These are phyloP conservation scores for Magnusiomyces tetraspermus DNA, from an alignment of 1,139 yeast genomes.

Conservation along the genomic window DNA sequence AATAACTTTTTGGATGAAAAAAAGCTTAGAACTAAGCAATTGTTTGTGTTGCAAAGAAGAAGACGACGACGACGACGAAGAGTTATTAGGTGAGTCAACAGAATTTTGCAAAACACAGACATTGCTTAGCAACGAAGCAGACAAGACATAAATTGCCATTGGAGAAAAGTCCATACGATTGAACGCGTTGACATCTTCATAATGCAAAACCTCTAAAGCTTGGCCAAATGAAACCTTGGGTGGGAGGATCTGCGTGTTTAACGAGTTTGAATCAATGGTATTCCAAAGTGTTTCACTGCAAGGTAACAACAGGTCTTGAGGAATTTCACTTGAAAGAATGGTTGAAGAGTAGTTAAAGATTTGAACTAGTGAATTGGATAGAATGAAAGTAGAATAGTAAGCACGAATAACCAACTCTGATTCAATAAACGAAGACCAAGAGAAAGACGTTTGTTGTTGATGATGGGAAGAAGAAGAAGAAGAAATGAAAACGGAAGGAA, in stretches of 20 bases:
- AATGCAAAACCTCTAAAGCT: neutral
- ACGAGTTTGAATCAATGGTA: constrained; percentile 9
- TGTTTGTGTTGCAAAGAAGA: neutral
- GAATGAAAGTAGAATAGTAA: constrained; percentile 26
- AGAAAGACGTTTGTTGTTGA: constrained; percentile 14
- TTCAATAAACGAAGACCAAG: constrained; percentile 11
- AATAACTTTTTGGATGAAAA: neutral
- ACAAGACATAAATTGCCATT: constrained; percentile 10
- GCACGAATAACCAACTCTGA: constrained; percentile 29
- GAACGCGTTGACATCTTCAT: neutral
- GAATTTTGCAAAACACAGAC: constrained; percentile 3
- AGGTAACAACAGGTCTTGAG: constrained; percentile 20
- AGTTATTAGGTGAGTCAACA: neutral
- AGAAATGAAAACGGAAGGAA: constrained; percentile 18
- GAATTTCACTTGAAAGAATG: constrained; percentile 2
- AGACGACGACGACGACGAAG: neutral
- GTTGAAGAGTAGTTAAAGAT: constrained; percentile 27
- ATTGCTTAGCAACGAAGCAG: constrained; percentile 8
- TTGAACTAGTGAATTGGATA: constrained; percentile 27
- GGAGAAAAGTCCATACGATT: constrained; percentile 8
- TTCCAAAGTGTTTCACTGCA: constrained; percentile 31
- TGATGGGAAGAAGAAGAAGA: no score
- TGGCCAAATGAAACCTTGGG: constrained; percentile 1
- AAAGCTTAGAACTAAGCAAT: neutral
- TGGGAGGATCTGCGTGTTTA: neutral